Percentiles rank a stretch among this genome's conserved stretches.
Conservation (phyloP, 352 stramenopile genomes). For the Pythium periplocum region DNA sequence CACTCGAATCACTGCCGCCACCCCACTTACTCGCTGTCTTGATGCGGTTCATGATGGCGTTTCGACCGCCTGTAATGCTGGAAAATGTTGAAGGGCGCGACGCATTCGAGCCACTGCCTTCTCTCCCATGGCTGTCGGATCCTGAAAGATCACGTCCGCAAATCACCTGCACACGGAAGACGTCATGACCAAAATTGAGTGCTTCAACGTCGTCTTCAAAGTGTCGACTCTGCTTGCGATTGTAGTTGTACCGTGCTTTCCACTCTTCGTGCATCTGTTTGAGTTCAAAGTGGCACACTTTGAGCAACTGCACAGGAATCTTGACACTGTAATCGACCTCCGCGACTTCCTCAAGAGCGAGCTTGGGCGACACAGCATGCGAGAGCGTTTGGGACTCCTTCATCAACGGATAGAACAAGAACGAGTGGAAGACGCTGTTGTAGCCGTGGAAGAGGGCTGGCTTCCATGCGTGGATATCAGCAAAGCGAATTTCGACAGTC, state of each 20-base stretch:
- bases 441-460: slow-evolving; percentile 46
- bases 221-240: slow-evolving; percentile 65
- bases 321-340: slow-evolving; percentile 81
- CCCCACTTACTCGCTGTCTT: slow-evolving; percentile 61
- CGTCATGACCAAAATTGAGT: slow-evolving; percentile 71
- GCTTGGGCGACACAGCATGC: slow-evolving; percentile 43
- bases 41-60: slow-evolving; percentile 60
- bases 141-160: slow-evolving; percentile 42
- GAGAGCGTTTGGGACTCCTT: slow-evolving; percentile 39
- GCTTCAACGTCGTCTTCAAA: slow-evolving; percentile 79
- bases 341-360: slow-evolving; percentile 69
- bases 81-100: slow-evolving; percentile 44
- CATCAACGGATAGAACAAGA: slow-evolving; percentile 62
- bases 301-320: slow-evolving; percentile 73
- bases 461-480: slow-evolving; percentile 31
- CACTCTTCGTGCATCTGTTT: slow-evolving; percentile 69
- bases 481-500: slow-evolving; percentile 60
- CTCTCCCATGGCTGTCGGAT: not conserved
- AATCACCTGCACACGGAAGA: slow-evolving; percentile 72
- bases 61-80: slow-evolving; percentile 32
- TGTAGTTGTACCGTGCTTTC: slow-evolving; percentile 75
- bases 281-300: slow-evolving; percentile 64
- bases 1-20: slow-evolving; percentile 16
- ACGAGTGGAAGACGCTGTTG: slow-evolving; percentile 53
- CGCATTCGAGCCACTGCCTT: not conserved